Percentiles rank a stretch among this genome's conserved stretches.
Conservation (phyloP, 73 alveolate species). For the Symbiodinium pilosum region DNA sequence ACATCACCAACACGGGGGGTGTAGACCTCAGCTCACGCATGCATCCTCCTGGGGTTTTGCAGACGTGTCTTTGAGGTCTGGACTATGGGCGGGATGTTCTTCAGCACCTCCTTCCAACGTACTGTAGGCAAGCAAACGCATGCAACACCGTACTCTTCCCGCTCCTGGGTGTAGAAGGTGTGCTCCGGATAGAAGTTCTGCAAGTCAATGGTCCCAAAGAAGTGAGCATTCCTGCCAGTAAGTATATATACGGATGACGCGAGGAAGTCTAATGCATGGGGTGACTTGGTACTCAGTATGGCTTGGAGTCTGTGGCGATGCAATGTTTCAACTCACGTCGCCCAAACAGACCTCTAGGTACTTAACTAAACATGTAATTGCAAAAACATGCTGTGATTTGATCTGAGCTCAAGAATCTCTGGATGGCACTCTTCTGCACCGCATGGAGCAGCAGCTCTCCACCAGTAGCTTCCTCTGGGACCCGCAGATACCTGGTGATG, state of each 20-base stretch:
- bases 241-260: too few species aligned
- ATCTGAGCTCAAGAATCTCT: slow-evolving; percentile 3
- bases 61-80: not conserved
- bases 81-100: slow-evolving; percentile 15
- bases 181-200: slow-evolving; percentile 71
- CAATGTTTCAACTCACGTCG: too few species aligned
- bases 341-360: too few species aligned
- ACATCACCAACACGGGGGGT: slow-evolving; percentile 75
- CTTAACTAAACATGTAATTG: too few species aligned
- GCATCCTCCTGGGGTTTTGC: not conserved
- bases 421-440: slow-evolving; percentile 11
- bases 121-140: not conserved
- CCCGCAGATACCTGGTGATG: slow-evolving; percentile 80
- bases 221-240: slow-evolving; percentile 87
- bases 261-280: too few species aligned
- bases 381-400: too few species aligned
- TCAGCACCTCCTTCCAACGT: slow-evolving; percentile 34
- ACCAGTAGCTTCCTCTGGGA: slow-evolving; percentile 41
- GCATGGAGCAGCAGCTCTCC: slow-evolving; percentile 86
- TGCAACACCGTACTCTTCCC: not conserved
- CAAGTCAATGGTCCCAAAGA: slow-evolving; percentile 80
- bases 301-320: too few species aligned
- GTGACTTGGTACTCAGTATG: too few species aligned
- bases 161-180: slow-evolving; percentile 46
- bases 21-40: slow-evolving; percentile 7